Conservation (phyloP, 1,284 basidiomycete species). For the Bondarzewia mesenterica region DNA sequence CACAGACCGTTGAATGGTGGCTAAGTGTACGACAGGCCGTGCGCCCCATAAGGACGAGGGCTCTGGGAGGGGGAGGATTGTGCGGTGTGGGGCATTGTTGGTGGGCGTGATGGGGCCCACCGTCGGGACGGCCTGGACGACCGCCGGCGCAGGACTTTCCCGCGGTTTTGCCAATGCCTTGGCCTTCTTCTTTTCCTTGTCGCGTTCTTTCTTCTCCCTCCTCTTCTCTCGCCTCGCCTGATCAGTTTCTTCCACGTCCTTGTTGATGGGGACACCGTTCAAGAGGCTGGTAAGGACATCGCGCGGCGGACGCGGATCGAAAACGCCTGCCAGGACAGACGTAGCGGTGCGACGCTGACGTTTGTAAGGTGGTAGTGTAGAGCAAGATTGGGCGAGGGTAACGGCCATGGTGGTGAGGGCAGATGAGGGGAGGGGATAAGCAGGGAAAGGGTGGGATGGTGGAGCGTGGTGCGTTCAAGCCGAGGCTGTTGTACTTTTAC, state of each 20-base stretch:
- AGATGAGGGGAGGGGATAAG: conserved; percentile 1
- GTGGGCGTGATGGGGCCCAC: too few relatives aligned
- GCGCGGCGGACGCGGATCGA: conserved; percentile 55
- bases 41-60: conserved; percentile 42
- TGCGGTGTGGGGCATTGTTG: conserved; percentile 2
- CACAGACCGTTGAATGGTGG: conserved; percentile 53
- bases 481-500: conserved; percentile 14
- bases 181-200: conserved; percentile 24
- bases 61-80: conserved; percentile 4
- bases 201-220: conserved; percentile 43
- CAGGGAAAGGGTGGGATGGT: conserved; percentile 6
- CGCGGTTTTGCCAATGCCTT: conserved; percentile 16
- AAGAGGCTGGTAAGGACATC: conserved; percentile 71
- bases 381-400: conserved; percentile 24
- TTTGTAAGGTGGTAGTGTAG: conserved; percentile 29
- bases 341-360: conserved; percentile 63
- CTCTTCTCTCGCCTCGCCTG: conserved; percentile 39
- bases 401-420: conserved; percentile 19
- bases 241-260: conserved; percentile 51
- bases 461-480: conserved; percentile 14
- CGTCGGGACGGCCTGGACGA: conserved; percentile 10
- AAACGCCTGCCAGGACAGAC: conserved; percentile 61
- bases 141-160: conserved; percentile 12
- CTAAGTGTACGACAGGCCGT: conserved; percentile 60
- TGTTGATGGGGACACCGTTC: conserved; percentile 63